Percentiles rank a stretch among this genome's conserved stretches.
Evolutionary conservation across 2,329 filamentous ascomycete species (phyloP).

Genomic region (Bipolaris gigantea): DNA sequence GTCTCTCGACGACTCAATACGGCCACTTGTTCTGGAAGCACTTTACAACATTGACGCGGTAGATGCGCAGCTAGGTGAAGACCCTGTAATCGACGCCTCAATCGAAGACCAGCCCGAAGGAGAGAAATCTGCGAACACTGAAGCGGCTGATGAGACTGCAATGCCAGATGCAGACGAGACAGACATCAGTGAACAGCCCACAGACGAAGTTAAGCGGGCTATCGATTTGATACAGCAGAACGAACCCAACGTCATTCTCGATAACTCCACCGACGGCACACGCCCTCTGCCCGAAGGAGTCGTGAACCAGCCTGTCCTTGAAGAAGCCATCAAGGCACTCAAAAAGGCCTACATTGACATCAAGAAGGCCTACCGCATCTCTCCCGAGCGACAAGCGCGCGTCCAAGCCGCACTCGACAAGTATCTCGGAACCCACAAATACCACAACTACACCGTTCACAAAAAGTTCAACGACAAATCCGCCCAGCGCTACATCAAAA

Average conservation of each 20-base stretch:
- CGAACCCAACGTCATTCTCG: slow-evolving; percentile 28
- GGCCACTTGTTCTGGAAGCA: slow-evolving; percentile 63
- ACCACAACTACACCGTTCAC: slow-evolving; percentile 96
- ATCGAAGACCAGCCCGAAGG: slow-evolving; percentile 21
- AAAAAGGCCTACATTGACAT: slow-evolving; percentile 80
- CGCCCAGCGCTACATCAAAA: slow-evolving; percentile 87
- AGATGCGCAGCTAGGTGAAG: slow-evolving; percentile 29
- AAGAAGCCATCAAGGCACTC: slow-evolving; percentile 57
- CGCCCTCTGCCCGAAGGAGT: slow-evolving; percentile 30
- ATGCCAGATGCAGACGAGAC: slow-evolving; percentile 12
- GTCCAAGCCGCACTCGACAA: slow-evolving; percentile 74
- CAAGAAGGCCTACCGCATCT: slow-evolving; percentile 83
- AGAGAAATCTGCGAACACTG: slow-evolving; percentile 7
- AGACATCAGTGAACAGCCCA: slow-evolving; percentile 5
- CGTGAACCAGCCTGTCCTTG: slow-evolving; percentile 41
- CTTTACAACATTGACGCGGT: slow-evolving; percentile 53
- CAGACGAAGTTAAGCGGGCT: slow-evolving; percentile 27
- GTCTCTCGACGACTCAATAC: slow-evolving; percentile 63
- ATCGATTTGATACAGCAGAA: slow-evolving; percentile 32
- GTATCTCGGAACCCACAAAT: slow-evolving; percentile 86
- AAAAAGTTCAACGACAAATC: slow-evolving; percentile 81
- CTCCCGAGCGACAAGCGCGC: slow-evolving; percentile 67
- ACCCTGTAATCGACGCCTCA: slow-evolving; percentile 41
- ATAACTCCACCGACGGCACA: slow-evolving; percentile 36
- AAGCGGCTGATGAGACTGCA: slow-evolving; percentile 15